Base-by-base conservation (phyloP, 257 asterid species). In the Solanum sejunctum region DNA sequence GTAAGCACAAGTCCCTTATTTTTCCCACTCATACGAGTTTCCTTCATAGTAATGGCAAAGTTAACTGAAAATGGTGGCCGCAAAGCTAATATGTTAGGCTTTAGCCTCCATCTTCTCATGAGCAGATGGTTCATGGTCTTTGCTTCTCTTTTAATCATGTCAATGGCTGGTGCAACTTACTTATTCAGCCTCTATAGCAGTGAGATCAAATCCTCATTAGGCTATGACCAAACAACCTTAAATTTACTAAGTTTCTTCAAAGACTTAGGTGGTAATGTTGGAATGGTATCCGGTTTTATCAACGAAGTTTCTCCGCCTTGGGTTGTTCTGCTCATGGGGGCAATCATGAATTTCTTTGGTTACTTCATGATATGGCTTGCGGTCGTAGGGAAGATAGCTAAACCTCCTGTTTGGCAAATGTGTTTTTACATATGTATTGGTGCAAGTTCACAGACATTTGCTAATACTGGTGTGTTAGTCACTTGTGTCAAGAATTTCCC, bases 81-180 rank as follows among this genome's bases (percentile, higher is more conserved):
- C 54, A 70, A 45, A 70, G 54, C 79, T 70, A 70, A 70, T 70
- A 41, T 84, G 71, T 45, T 79, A 36, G 52, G 84, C 79, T 83
- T 86, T 82, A 56, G 69, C 84, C 57, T 63, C 26, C 89, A 88
- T 3, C 80, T 87, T 5, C 66, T 91, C 47, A 66, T 43, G 57
- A 86, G 95, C 85, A 85, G 91, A 16, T 92, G 95, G 95, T 91
- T 90, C 93, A 89, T 91, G 91, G 89, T 92, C 21, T 91, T 92
- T 88, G 95, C 90, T 0, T 91, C 89, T 84, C 92, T 90, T 57
- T 86, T 92, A 1, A 92, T 92, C 89, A 85, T 92, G 91, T 91
- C 95, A 3, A 85, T 88, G 88, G 83, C 93, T 56, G 95, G 94
- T 71, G 95, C 94, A 61, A 90, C 93, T 63, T 92, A 90, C 92